Base-by-base conservation (phyloP, 2,329 filamentous ascomycete species). In the Ascochyta pisi region DNA sequence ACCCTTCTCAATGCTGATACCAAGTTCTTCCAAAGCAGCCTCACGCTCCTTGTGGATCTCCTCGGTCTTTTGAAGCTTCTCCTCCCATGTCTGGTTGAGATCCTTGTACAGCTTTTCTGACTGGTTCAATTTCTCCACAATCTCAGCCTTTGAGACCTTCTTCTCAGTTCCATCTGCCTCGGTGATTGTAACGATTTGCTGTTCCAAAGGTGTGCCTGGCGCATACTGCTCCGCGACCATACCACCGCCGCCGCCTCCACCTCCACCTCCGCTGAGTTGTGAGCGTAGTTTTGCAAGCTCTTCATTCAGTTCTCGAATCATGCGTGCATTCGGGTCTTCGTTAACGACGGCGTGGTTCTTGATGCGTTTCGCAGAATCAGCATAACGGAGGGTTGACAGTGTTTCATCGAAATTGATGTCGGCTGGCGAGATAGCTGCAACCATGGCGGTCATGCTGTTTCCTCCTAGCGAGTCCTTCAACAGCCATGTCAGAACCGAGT, bases 311-410 rank as follows among this genome's bases (percentile, higher is more conserved):
- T 99, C 95, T 75, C 95, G 86, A 62, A 99, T 98, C 95, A 99
- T 99, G 67, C 95, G 90, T 57, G 95, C 95, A 73, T 99, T 99
- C 42, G 95, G 94, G 78, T 99, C 95, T 76, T 99, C 95, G 80
- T 99, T 99, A 76, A 99, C 90, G 46, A 99, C 95, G 54, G 95
- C 95, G 76, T 99, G 95, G 79, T 99, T 99, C 91, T 98, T 98
- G 84, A 99, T 99, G 68, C 95, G 88, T 80, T 99, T 99, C 24
- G 95, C 95, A 7, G 92, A 97, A 73, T 99, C 94, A 52, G 96
- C 95, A 76, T 99, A 99, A 70, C 96, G 87, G 26, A 99, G 83
- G 0, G 95, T 99, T 73, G 93, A 95, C 16, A 99, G 83, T 0
- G 96, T 99, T 77, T 99, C 95, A 64, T 99, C 95, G 73, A 96